Evolutionary conservation across 495 filamentous ascomycete genomes (phyloP).

Genomic region (Xylaria venustula): DNA sequence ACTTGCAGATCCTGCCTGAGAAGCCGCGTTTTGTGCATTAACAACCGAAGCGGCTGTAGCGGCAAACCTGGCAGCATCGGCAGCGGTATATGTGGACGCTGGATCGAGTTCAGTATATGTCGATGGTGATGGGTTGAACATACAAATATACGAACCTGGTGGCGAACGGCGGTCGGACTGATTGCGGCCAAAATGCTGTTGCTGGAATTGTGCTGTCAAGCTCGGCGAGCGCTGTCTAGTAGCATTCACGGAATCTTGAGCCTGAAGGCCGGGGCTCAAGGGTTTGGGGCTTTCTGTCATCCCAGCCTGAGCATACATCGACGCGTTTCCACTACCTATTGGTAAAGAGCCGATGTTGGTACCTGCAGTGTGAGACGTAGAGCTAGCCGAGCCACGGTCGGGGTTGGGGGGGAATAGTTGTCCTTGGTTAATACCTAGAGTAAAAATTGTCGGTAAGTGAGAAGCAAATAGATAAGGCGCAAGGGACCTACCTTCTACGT

Average conservation of each 20-base stretch:
- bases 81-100: constrained; percentile 45
- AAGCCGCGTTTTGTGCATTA: background rate
- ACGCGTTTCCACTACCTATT: constrained; percentile 47
- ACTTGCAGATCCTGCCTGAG: constrained; percentile 20
- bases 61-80: constrained; percentile 45
- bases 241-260: constrained; percentile 49
- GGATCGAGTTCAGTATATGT: constrained; percentile 27
- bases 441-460: constrained; percentile 20
- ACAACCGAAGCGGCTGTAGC: constrained; percentile 38
- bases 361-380: constrained; percentile 52
- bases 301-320: constrained; percentile 65
- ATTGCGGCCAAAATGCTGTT: constrained; percentile 61
- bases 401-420: constrained; percentile 62
- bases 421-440: constrained; percentile 55
- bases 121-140: constrained; percentile 22
- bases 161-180: constrained; percentile 41
- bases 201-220: constrained; percentile 62
- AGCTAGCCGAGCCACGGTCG: constrained; percentile 51
- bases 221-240: constrained; percentile 69
- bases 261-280: constrained; percentile 68
- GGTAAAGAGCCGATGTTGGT: constrained; percentile 49
- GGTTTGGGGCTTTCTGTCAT: constrained; percentile 89
- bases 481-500: constrained; percentile 52
- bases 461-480: constrained; percentile 30
- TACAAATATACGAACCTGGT: constrained; percentile 37